phyloP scores from a whole-genome alignment of 495 filamentous ascomycete genomes.

The Darksidea phi region DNA sequence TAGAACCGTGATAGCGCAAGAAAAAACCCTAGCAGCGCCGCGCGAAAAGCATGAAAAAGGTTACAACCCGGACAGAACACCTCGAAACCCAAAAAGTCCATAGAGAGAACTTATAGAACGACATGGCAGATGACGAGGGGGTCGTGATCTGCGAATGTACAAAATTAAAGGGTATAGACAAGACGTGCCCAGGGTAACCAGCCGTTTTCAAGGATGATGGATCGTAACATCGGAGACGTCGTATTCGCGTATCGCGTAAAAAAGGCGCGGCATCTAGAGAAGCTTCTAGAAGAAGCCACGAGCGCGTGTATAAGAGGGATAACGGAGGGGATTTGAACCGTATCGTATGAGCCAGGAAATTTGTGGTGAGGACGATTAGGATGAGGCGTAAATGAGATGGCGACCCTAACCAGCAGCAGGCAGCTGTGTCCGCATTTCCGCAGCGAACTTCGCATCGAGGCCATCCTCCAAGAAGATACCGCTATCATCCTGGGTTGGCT shows the following conservation, averaged over 20 bases:
- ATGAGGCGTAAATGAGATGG: background rate
- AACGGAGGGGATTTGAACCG: background rate
- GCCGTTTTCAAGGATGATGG: background rate
- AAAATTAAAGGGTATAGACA: constrained; percentile 21
- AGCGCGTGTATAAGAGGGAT: background rate
- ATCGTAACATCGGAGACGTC: constrained; percentile 26
- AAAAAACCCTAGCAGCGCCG: too few relatives aligned
- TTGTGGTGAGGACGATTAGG: too few relatives aligned
- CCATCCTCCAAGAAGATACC: constrained; percentile 53
- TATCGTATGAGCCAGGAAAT: background rate
- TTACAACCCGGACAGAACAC: too few relatives aligned
- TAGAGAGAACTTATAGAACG: too few relatives aligned
- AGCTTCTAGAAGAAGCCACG: background rate
- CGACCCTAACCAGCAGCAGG: constrained; percentile 5
- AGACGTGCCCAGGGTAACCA: constrained; percentile 2
- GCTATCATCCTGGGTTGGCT: constrained; percentile 61
- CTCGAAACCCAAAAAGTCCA: too few relatives aligned
- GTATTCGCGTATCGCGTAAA: constrained; percentile 10
- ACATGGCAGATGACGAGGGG: too few relatives aligned
- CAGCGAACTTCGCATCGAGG: constrained; percentile 22
- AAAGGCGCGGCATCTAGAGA: background rate
- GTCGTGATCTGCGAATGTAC: constrained; percentile 4
- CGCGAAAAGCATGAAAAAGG: too few relatives aligned
- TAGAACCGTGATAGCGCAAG: too few relatives aligned
- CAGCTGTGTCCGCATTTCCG: constrained; percentile 5